Conservation (phyloP, 768 basidiomycete genomes). For the Polyporus arcularius region DNA sequence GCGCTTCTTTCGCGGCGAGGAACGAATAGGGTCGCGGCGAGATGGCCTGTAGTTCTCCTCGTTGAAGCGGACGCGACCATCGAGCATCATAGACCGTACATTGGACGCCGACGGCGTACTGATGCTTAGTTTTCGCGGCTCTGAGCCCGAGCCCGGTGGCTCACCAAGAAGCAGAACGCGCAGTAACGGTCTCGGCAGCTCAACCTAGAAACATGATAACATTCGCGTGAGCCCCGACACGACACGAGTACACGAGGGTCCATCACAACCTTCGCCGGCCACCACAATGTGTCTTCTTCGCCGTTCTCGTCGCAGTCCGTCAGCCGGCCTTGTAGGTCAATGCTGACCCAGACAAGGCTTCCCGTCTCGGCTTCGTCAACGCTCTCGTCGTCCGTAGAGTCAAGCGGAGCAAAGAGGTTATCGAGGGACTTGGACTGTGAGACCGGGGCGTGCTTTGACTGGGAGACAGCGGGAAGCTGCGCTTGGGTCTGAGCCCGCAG, state of each 20-base stretch:
- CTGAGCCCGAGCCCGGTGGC: conserved; percentile 13
- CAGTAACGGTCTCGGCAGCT: conserved; percentile 13
- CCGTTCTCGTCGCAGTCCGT: conserved; percentile 12
- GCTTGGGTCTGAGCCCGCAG: conserved; percentile 13
- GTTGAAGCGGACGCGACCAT: conserved; percentile 45
- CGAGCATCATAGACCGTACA: conserved; percentile 40
- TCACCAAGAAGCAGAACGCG: conserved; percentile 34
- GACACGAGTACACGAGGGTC: conserved; percentile 5
- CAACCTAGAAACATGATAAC: conserved; percentile 2
- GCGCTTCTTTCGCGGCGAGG: conserved; percentile 48
- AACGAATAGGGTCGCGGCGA: conserved; percentile 10
- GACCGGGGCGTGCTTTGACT: background rate
- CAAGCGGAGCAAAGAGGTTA: conserved; percentile 3
- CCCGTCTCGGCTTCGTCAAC: conserved; percentile 12
- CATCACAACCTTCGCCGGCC: conserved; percentile 64
- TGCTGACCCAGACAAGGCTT: conserved; percentile 27
- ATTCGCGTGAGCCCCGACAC: background rate
- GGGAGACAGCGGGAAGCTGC: background rate
- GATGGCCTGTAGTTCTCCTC: conserved; percentile 34
- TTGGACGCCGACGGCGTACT: conserved; percentile 40
- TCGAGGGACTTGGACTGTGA: conserved; percentile 10
- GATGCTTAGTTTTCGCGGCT: conserved; percentile 20
- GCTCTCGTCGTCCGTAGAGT: conserved; percentile 14
- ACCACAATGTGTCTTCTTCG: conserved; percentile 50
- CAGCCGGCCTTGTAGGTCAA: conserved; percentile 21